phyloP scores from a whole-genome alignment of 2,329 filamentous ascomycete species.

The Scorias spongiosa region DNA sequence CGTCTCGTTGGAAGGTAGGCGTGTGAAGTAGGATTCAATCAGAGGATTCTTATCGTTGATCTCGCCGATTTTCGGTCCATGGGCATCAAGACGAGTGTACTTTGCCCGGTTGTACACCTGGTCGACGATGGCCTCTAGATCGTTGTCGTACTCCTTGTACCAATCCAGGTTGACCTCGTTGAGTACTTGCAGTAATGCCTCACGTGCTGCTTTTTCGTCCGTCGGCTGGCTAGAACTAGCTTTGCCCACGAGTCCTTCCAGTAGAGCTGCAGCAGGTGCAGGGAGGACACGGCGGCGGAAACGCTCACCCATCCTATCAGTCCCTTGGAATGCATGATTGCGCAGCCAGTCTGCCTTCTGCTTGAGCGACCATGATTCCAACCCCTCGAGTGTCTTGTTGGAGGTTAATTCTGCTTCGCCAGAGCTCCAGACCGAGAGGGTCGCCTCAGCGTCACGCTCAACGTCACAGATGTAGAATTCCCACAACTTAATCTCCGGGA shows the following conservation, averaged over 20 bases:
- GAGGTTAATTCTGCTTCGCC: slow-evolving; percentile 40
- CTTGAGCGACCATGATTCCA: slow-evolving; percentile 40
- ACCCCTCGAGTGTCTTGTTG: slow-evolving; percentile 36
- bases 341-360: slow-evolving; percentile 50
- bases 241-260: slow-evolving; percentile 53
- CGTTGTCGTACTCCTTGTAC: slow-evolving; percentile 82
- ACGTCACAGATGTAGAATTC: slow-evolving; percentile 83
- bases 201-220: slow-evolving; percentile 36
- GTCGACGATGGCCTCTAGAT: slow-evolving; percentile 68
- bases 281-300: slow-evolving; percentile 60
- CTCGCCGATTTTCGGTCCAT: slow-evolving; percentile 73
- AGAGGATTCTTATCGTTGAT: slow-evolving; percentile 66
- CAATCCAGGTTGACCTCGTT: slow-evolving; percentile 76
- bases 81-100: slow-evolving; percentile 81
- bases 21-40: slow-evolving; percentile 89
- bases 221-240: slow-evolving; percentile 37
- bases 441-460: slow-evolving; percentile 52
- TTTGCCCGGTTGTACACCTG: slow-evolving; percentile 91
- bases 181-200: slow-evolving; percentile 45
- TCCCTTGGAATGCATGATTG: slow-evolving; percentile 53
- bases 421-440: slow-evolving; percentile 55
- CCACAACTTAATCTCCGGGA: slow-evolving; percentile 70
- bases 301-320: slow-evolving; percentile 63
- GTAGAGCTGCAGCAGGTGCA: slow-evolving; percentile 50
- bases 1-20: slow-evolving; percentile 61